phyloP scores from a whole-genome alignment of 768 basidiomycete species.

The Lyophyllum shimeji region DNA sequence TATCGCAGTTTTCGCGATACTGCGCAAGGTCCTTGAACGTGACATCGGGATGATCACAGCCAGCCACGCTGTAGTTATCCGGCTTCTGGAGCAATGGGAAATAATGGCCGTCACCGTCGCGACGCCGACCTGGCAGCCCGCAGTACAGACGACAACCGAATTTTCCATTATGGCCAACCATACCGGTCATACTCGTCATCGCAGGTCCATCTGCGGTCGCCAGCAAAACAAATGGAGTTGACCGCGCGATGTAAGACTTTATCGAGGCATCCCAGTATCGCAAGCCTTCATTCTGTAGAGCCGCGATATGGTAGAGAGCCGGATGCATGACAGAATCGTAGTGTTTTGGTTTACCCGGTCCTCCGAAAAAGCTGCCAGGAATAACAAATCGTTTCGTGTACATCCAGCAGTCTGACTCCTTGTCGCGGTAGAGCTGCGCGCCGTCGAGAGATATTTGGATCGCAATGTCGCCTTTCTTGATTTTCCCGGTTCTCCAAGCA shows the following conservation, averaged over 20 bases:
- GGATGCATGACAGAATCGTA: slow-evolving; percentile 16
- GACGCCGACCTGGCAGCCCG: slow-evolving; percentile 23
- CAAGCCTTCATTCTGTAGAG: slow-evolving; percentile 28
- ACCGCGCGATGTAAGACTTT: slow-evolving; percentile 10
- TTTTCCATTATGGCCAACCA: slow-evolving; percentile 32
- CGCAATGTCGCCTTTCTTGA: slow-evolving; percentile 18
- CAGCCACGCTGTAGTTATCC: slow-evolving; percentile 20
- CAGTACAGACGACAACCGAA: slow-evolving; percentile 36
- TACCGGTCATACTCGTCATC: slow-evolving; percentile 23
- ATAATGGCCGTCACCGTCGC: slow-evolving; percentile 23
- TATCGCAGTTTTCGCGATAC: not conserved
- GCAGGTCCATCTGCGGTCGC: slow-evolving; percentile 33
- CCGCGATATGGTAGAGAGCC: slow-evolving; percentile 25
- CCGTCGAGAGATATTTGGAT: slow-evolving; percentile 29
- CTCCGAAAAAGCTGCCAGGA: slow-evolving; percentile 14
- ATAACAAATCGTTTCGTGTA: slow-evolving; percentile 13
- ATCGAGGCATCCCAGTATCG: slow-evolving; percentile 29
- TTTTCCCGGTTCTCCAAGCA: not conserved
- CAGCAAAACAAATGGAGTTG: slow-evolving; percentile 21
- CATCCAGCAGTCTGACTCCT: too few species aligned
- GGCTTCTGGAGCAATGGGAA: slow-evolving; percentile 29
- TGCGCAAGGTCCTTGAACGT: slow-evolving; percentile 8
- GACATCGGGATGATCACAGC: slow-evolving; percentile 26
- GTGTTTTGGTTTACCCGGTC: slow-evolving; percentile 17
- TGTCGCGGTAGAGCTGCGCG: too few species aligned